Percentiles rank a stretch among this genome's conserved stretches.
These are phyloP conservation scores for Colletotrichum salicis DNA, from an alignment of 2,329 filamentous ascomycete genomes.

Conservation along the genomic window DNA sequence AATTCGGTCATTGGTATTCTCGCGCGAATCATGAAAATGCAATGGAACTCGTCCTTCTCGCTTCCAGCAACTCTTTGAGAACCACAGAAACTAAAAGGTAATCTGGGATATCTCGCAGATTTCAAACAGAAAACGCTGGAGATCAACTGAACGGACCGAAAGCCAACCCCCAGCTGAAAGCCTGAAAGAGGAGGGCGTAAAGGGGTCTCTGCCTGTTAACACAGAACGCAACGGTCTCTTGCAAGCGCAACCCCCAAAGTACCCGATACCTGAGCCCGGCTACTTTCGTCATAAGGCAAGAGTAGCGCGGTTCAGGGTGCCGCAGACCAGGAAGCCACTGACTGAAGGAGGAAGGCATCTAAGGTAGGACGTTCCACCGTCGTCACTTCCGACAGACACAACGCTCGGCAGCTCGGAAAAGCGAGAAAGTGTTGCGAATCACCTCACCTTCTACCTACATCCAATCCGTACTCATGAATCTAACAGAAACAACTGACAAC, in stretches of 20 bases:
- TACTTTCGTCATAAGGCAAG: constrained; percentile 18
- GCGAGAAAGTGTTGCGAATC: constrained; percentile 18
- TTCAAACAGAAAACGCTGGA: constrained; percentile 19
- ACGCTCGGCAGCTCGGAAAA: constrained; percentile 31
- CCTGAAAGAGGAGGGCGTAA: not conserved
- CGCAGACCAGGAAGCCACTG: not conserved
- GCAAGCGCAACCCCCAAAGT: not conserved
- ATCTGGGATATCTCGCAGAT: not conserved
- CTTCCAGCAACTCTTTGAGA: constrained; percentile 16
- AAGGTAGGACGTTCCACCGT: not conserved
- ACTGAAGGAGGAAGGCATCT: not conserved
- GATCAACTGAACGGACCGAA: constrained; percentile 19
- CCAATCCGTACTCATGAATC: not conserved
- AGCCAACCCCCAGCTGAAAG: not conserved
- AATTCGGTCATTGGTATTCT: constrained; percentile 30
- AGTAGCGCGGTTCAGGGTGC: constrained; percentile 18
- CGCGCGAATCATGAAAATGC: constrained; percentile 28
- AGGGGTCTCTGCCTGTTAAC: not conserved
- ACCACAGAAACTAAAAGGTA: not conserved
- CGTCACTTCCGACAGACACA: constrained; percentile 26
- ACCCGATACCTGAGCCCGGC: not conserved
- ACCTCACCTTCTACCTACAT: constrained; percentile 21
- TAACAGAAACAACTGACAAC: constrained; percentile 8
- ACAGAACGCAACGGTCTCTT: not conserved
- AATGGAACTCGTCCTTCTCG: constrained; percentile 7